These are phyloP conservation scores for Plectosphaerella cucumerina DNA, from an alignment of 2,329 filamentous ascomycete genomes.

Conservation along the genomic window DNA sequence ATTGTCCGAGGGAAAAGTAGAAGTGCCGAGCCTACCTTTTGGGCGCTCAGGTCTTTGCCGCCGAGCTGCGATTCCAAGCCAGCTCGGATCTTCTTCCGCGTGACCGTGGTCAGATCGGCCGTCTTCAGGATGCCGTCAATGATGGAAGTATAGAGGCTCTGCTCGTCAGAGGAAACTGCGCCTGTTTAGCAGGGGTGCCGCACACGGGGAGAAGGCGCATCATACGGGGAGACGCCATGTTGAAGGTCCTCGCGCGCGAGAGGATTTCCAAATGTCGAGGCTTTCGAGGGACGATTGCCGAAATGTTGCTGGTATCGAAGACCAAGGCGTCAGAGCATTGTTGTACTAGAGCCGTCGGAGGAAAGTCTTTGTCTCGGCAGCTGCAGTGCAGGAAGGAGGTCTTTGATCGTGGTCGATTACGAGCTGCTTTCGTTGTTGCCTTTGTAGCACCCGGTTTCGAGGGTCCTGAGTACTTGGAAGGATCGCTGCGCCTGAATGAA, in stretches of 20 bases:
- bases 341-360: background rate
- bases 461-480: too few relatives aligned
- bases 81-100: slow-evolving; percentile 58
- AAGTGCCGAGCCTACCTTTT: slow-evolving; percentile 42
- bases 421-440: background rate
- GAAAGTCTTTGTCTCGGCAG: background rate
- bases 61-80: slow-evolving; percentile 50
- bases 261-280: background rate
- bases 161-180: slow-evolving; percentile 47
- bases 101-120: slow-evolving; percentile 58
- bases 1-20: background rate
- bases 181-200: background rate
- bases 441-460: background rate
- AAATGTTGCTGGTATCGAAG: too few relatives aligned
- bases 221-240: slow-evolving; percentile 12
- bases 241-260: background rate
- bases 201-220: background rate
- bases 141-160: slow-evolving; percentile 48
- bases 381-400: background rate
- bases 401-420: background rate
- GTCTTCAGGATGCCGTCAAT: slow-evolving; percentile 57
- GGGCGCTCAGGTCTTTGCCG: slow-evolving; percentile 52
- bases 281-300: background rate
- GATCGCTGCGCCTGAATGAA: background rate
- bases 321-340: background rate